Base-by-base conservation (phyloP, 1,139 yeast genomes). In the Yamadazyma epiphylla region DNA sequence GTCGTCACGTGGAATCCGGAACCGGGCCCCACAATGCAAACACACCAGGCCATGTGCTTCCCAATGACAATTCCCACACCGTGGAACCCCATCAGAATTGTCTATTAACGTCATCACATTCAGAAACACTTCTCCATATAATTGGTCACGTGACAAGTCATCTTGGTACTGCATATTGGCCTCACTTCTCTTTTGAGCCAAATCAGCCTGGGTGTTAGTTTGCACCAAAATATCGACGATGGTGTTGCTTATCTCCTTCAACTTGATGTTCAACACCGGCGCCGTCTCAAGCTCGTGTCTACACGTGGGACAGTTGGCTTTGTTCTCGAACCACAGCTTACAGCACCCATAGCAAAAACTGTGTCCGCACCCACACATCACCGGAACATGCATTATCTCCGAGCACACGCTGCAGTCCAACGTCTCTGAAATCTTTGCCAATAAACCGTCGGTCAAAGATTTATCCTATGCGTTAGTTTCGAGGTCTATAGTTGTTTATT, bases 41-140 rank as follows among this genome's bases (percentile, higher is more conserved):
- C 86, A 80, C 22, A 52, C 57, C 4, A 64, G 55, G 0, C 81
- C 80, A 39, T 65, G 70, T 3, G 83, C 77, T 49, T 86, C 95
- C 94, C 94, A 85, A 45, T 79, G 86, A 51, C 95, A 86, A 33
- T 73, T 69, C 3, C 86, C 77, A 49, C 95, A 86, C 33, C 95
- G 59, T 0, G 83, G 77, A 5, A 86, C 88, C 2, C 89, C 91
- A 50, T 86, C 95, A 15, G 78, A 79, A 31, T 64, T 70, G 39
- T 77, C 85, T 3, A 80, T 60, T 14, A 71, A 51, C 0, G 80
- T 77, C 20, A 66, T 53, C 1, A 76, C 72, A 15, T 71, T 55
- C 19, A 63, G 55, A 51, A 81, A 81, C 5, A 70, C 50, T 19
- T 64, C 67, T 2, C 70, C 74, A 54, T 75, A 77, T 21, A 77